Evolutionary conservation across 2,329 filamentous ascomycete species (phyloP).

Genomic region (Canariomyces notabilis): DNA sequence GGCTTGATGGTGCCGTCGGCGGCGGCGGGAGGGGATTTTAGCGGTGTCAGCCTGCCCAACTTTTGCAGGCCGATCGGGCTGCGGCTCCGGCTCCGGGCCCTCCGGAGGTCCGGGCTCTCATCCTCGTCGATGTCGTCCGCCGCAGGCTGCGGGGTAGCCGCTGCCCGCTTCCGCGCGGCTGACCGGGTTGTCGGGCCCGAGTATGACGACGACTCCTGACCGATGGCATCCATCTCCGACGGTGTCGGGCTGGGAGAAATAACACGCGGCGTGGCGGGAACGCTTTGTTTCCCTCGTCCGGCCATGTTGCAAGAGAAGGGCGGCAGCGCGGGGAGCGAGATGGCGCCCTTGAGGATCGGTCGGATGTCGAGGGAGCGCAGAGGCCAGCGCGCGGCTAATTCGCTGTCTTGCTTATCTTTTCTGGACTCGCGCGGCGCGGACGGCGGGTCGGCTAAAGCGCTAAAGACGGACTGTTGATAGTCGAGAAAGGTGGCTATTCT

Average conservation of each 20-base stretch:
- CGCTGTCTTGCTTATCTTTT: conserved; percentile 46
- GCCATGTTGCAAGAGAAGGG: conserved; percentile 55
- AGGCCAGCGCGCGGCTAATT: conserved; percentile 41
- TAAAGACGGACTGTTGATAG: conserved; percentile 28
- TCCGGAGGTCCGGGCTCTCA: conserved; percentile 47
- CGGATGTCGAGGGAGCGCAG: conserved; percentile 43
- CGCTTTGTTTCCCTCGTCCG: conserved; percentile 43
- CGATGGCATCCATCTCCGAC: conserved; percentile 48
- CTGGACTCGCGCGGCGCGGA: conserved; percentile 37
- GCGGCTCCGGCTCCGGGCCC: conserved; percentile 66
- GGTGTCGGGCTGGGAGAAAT: conserved; percentile 83
- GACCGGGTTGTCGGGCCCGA: conserved; percentile 74
- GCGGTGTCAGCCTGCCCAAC: conserved; percentile 46
- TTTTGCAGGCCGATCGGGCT: conserved; percentile 56
- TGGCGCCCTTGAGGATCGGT: conserved; percentile 51
- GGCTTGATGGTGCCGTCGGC: conserved; percentile 10
- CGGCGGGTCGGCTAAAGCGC: conserved; percentile 12
- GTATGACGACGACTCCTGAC: conserved; percentile 52
- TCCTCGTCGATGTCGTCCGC: conserved; percentile 53
- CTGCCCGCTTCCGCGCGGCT: conserved; percentile 55
- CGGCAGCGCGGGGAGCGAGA: conserved; percentile 53
- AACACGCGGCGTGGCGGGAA: conserved; percentile 78
- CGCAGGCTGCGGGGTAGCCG: conserved; percentile 52
- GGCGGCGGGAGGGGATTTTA: conserved; percentile 26
- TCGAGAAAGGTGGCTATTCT: conserved; percentile 32